Evolutionary conservation across 164 flowering plant genomes (phyloP), one percentile per base, ranked within the genome.

Genomic region (Tinospora cordifolia): DNA sequence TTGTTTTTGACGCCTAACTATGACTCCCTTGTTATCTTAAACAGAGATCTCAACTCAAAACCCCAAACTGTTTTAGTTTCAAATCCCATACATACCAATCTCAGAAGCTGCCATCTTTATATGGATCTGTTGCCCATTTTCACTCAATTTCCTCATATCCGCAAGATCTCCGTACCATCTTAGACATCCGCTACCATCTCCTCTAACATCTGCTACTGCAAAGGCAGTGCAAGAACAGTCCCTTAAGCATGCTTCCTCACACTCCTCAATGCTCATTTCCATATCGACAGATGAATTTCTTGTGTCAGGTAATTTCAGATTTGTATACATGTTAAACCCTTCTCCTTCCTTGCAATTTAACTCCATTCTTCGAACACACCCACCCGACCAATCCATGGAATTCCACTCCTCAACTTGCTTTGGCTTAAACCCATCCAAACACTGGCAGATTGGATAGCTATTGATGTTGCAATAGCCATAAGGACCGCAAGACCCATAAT

Each of bases 151-250:
- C 60, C 69, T 66, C 0, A 78, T 72, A 65, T 82, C 81, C 2
- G 71, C 41, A 64, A 83, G 49, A 40, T 76, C 74, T 0, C 74
- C 79, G 57, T 13, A 70, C 85, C 83, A 80, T 8, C 74, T 34
- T 19, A 70, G 10, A 41, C 83, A 80, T 2, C 79, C 78, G 59
- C 74, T 74, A 22, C 79, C 78, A 0, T 70, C 36, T 30, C 36
- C 78, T 7, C 36, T 65, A 40, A 69, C 58, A 65, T 79, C 66
- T 0, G 69, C 22, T 24, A 38, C 69, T 0, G 82, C 25, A 65
- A 75, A 83, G 30, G 85, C 83, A 24, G 27, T 69, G 57, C 85
- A 83, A 64, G 73, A 71, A 70, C 85, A 83, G 65, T 77, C 79
- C 30, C 27, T 74, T 68, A 63, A n/a, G 72, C 83, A 83, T n/a